phyloP scores from a whole-genome alignment of 2,329 filamentous ascomycete genomes.

The Seiridium unicorne region DNA sequence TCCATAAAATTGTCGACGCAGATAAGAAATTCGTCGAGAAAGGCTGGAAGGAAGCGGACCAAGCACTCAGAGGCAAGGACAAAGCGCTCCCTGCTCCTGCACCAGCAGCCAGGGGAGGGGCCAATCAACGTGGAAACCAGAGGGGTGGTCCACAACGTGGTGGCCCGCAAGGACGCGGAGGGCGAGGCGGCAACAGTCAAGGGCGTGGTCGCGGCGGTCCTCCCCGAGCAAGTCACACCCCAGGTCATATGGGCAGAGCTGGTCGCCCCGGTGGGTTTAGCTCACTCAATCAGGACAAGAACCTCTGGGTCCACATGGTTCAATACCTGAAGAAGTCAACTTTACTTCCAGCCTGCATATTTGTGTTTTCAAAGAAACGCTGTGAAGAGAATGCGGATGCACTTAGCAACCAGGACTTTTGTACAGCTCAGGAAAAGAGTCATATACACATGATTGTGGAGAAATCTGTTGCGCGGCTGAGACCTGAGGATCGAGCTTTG shows the following conservation, averaged over 20 bases:
- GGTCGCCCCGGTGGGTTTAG: constrained; percentile 84
- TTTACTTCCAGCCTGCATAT: constrained; percentile 89
- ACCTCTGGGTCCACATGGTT: constrained; percentile 93
- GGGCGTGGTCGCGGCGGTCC: constrained; percentile 55
- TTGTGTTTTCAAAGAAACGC: constrained; percentile 97
- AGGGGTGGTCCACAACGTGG: constrained; percentile 49
- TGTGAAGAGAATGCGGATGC: constrained; percentile 98
- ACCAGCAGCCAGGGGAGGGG: constrained; percentile 44
- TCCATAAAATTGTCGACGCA: constrained; percentile 90
- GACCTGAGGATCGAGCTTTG: constrained; percentile 83
- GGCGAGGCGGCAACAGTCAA: constrained; percentile 52
- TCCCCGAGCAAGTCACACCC: constrained; percentile 58
- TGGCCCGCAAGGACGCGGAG: constrained; percentile 43
- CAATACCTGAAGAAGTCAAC: constrained; percentile 85
- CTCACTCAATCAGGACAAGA: constrained; percentile 90
- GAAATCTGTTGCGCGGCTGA: constrained; percentile 86
- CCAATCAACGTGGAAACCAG: constrained; percentile 49
- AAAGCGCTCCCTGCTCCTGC: constrained; percentile 46
- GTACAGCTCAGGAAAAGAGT: constrained; percentile 90
- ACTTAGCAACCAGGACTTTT: constrained; percentile 92
- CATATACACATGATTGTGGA: constrained; percentile 97
- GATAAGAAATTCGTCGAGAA: constrained; percentile 89
- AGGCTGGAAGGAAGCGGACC: constrained; percentile 93
- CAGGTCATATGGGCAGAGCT: constrained; percentile 86
- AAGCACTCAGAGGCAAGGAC: constrained; percentile 76